These are phyloP conservation scores for Sergeia podlipaevii DNA, from an alignment of 208 protist species.

Conservation along the genomic window DNA sequence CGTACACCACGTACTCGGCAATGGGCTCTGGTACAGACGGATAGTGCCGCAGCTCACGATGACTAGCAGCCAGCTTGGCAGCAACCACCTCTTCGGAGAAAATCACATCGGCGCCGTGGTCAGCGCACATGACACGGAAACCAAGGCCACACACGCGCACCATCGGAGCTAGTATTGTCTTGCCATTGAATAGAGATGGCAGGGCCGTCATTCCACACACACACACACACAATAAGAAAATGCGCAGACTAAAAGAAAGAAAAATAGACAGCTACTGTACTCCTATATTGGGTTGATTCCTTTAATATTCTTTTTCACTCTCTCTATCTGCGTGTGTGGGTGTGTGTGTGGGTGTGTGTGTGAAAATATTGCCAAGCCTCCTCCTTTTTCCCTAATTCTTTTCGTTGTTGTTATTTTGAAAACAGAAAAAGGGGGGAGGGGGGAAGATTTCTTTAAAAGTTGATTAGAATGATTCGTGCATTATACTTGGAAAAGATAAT, in stretches of 20 bases:
- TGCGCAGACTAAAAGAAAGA: not conserved
- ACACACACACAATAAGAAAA: not conserved
- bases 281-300: not conserved
- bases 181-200: slow-evolving; percentile 56
- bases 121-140: slow-evolving; percentile 88
- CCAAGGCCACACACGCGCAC: slow-evolving; percentile 92
- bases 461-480: too few species aligned
- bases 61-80: slow-evolving; percentile 78
- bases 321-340: too few species aligned
- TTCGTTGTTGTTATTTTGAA: too few species aligned
- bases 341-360: too few species aligned
- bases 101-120: slow-evolving; percentile 95
- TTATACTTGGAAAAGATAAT: too few species aligned
- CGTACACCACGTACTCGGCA: slow-evolving; percentile 87
- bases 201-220: not conserved
- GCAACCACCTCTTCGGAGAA: slow-evolving; percentile 98
- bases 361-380: too few species aligned
- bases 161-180: slow-evolving; percentile 94
- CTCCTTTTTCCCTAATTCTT: too few species aligned
- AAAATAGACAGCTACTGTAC: not conserved
- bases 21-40: slow-evolving; percentile 27
- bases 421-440: too few species aligned
- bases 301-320: not conserved
- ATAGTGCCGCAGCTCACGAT: slow-evolving; percentile 58
- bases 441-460: too few species aligned